These are phyloP conservation scores for Alternaria hordeiaustralica DNA, from an alignment of 2,329 filamentous ascomycete genomes.

Conservation along the genomic window DNA sequence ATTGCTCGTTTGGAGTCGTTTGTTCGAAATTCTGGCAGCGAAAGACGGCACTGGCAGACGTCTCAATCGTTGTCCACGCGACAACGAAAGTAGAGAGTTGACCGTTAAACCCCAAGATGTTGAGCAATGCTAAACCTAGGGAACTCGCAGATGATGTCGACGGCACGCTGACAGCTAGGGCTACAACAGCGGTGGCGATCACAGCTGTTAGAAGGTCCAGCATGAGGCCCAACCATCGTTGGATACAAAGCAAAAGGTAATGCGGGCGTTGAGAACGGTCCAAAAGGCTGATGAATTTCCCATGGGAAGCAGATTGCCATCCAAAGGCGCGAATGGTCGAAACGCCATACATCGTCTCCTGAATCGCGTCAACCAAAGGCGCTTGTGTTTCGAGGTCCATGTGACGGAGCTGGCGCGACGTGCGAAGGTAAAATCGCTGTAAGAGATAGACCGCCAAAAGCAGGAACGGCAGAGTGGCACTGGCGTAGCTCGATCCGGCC, in stretches of 20 bases:
- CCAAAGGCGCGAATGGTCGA: constrained; percentile 57
- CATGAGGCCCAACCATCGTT: constrained; percentile 49
- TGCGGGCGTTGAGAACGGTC: constrained; percentile 48
- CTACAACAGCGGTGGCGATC: constrained; percentile 30
- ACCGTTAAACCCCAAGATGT: constrained; percentile 10
- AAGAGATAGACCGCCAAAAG: constrained; percentile 37
- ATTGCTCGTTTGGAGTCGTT: background rate
- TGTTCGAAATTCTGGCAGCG: constrained; percentile 5
- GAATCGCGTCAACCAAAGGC: constrained; percentile 57
- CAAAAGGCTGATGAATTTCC: constrained; percentile 37
- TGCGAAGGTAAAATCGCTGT: constrained; percentile 52
- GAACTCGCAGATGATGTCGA: constrained; percentile 14
- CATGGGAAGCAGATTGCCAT: constrained; percentile 2
- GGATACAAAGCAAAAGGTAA: constrained; percentile 51
- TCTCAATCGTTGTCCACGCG: background rate
- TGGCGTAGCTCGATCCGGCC: constrained; percentile 15
- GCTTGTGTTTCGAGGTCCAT: constrained; percentile 59
- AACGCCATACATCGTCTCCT: constrained; percentile 56
- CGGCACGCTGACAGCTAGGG: constrained; percentile 39
- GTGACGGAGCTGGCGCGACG: constrained; percentile 54
- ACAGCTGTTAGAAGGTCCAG: constrained; percentile 29
- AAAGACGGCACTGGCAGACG: constrained; percentile 6
- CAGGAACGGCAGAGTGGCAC: background rate
- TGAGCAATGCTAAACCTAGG: constrained; percentile 24
- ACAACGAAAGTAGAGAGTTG: background rate